These are phyloP conservation scores for Apiosordaria backusii DNA, from an alignment of 495 filamentous ascomycete species.

Conservation along the genomic window DNA sequence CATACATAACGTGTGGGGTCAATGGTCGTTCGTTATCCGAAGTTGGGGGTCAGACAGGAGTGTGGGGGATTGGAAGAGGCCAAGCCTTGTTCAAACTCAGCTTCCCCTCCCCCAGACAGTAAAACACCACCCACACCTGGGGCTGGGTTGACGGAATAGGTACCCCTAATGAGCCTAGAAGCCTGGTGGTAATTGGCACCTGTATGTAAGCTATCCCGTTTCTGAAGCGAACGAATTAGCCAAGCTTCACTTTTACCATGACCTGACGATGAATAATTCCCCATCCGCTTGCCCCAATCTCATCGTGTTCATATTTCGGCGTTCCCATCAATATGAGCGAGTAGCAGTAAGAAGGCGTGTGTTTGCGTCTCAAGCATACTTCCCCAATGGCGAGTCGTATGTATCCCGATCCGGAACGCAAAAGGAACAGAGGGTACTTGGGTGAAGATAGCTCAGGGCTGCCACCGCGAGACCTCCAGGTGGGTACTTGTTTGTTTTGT, in stretches of 20 bases:
- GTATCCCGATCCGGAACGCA: constrained; percentile 29
- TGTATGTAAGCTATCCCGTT: neutral
- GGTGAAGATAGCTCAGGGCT: constrained; percentile 31
- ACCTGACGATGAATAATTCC: neutral
- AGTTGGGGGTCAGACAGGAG: neutral
- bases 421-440: constrained; percentile 31
- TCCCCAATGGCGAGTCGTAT: constrained; percentile 20
- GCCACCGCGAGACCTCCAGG: constrained; percentile 27
- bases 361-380: neutral
- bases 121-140: neutral
- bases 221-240: neutral
- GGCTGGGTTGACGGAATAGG: neutral
- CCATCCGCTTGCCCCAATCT: neutral
- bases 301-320: neutral
- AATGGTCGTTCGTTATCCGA: neutral
- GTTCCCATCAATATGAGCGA: neutral
- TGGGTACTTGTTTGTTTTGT: constrained; percentile 8
- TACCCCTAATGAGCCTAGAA: neutral
- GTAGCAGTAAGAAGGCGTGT: neutral
- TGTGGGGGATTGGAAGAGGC: neutral
- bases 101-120: neutral
- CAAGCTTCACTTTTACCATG: neutral
- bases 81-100: neutral
- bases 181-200: neutral
- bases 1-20: neutral